Percentiles rank a stretch among this genome's conserved stretches.
Conservation (phyloP, 2,329 filamentous ascomycete genomes). For the Corniculantispora saksenae region DNA sequence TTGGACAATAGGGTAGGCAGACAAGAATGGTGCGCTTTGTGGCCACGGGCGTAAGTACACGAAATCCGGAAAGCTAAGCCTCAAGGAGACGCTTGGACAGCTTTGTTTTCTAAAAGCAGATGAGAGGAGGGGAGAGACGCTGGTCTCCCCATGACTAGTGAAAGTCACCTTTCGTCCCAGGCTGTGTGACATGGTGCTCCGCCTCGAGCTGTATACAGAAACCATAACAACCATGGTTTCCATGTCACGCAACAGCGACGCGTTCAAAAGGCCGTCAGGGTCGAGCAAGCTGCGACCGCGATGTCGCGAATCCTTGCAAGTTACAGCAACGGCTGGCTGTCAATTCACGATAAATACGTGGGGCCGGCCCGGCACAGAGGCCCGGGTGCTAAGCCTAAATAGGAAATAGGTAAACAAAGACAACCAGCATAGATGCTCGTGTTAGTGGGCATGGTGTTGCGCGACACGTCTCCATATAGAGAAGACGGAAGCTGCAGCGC, state of each 20-base stretch:
- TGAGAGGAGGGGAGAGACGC: too few relatives aligned
- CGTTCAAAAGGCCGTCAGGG: background rate
- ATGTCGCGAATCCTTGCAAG: conserved; percentile 14
- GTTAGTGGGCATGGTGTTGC: conserved; percentile 17
- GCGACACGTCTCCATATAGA: conserved; percentile 13
- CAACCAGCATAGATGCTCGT: conserved; percentile 13
- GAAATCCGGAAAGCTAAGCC: background rate
- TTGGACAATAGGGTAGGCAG: conserved; percentile 19
- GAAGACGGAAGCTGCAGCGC: conserved; percentile 19
- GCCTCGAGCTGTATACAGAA: background rate
- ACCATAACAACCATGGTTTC: conserved; percentile 7
- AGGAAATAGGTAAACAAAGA: conserved; percentile 50
- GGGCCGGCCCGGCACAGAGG: conserved; percentile 21
- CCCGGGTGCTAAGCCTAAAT: conserved; percentile 36
- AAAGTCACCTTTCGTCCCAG: background rate
- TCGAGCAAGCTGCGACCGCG: background rate
- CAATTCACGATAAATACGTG: conserved; percentile 26
- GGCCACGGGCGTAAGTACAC: background rate
- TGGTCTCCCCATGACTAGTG: background rate
- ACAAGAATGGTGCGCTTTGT: background rate
- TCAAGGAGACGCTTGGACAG: background rate
- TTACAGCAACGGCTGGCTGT: conserved; percentile 30
- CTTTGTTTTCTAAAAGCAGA: background rate
- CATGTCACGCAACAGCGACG: conserved; percentile 9
- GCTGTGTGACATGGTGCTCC: background rate